Base-by-base conservation (phyloP, 352 stramenopile species). In the Phytopythium delawarense region DNA sequence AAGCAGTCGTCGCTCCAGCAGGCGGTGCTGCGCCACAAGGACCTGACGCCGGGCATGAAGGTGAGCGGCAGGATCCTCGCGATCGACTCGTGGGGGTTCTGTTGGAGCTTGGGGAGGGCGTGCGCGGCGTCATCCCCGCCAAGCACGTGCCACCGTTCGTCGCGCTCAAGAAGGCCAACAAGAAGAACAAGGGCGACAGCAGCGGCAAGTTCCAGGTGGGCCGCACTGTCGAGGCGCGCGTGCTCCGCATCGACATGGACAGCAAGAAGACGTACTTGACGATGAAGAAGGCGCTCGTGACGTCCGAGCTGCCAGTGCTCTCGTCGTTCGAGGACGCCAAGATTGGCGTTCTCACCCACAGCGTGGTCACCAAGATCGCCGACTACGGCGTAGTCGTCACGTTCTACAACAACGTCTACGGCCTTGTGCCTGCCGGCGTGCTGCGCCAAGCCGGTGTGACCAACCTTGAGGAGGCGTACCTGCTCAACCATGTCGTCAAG, bases 331-430 rank as follows among this genome's bases (percentile, higher is more conserved):
- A 85, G 18, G 69, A 92, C 45, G 79, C 92, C 0, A 85, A 75
- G 46, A 74, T 87, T 12, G 91, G 87, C 11, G 67, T 84, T 37
- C 70, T 97, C 7, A 82, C 79, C 3, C 84, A 92, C 57, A 96
- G 96, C 16, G 98, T 96, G 71, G 88, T 99, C 59, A 98, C 93
- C 20, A 98, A 97, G 67, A 89, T 98, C 45, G 92, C 94, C 59
- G 79, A 96, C 25, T 93, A 89, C 59, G 92, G 94, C 25, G 74
- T 99, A 18, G 94, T 95, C 59, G 91, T 99, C 30, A 98, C 84
- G 45, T 99, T 99, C 68, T 98, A 96, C 83, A 96, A 98, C 69
- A 93, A 94, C 58, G 92, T 98, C 28, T 96, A 98, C 68, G 96
- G 96, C 30, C 73, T 96, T 35, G 91, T 98, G 7, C 90, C 88